Conservation (phyloP, 1,139 yeast species). For the Magnusiomyces sp. region DNA sequence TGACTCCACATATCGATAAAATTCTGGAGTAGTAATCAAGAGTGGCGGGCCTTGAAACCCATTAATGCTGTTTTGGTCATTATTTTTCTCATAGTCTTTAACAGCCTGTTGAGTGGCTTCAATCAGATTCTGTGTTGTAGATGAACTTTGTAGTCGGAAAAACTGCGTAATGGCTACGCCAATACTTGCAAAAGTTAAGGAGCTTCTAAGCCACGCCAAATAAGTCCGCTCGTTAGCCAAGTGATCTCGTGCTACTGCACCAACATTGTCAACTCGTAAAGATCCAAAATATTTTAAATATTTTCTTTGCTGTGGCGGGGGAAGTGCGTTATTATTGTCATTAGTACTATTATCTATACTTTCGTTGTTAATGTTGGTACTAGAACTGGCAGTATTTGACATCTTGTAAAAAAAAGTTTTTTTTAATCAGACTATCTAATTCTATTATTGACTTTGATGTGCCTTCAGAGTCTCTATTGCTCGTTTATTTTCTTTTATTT, state of each 20-base stretch:
- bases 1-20: constrained; percentile 3
- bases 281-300: constrained; percentile 20
- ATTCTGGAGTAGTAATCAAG: constrained; percentile 8
- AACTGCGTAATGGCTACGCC: constrained; percentile 52
- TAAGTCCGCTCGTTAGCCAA: constrained; percentile 74
- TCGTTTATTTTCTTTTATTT: too few relatives aligned
- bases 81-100: too few relatives aligned
- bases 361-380: too few relatives aligned
- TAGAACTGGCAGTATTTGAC: too few relatives aligned
- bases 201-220: constrained; percentile 68
- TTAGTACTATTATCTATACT: too few relatives aligned
- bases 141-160: constrained; percentile 33
- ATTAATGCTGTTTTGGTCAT: too few relatives aligned
- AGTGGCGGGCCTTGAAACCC: neutral
- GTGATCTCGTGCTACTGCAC: constrained; percentile 47
- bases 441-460: too few relatives aligned
- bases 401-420: too few relatives aligned
- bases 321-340: too few relatives aligned
- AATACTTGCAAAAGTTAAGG: constrained; percentile 45
- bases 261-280: constrained; percentile 36
- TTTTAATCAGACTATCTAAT: too few relatives aligned
- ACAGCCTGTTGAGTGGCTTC: constrained; percentile 7
- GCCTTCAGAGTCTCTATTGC: too few relatives aligned
- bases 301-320: neutral
- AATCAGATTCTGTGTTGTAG: constrained; percentile 10